Evolutionary conservation across 164 flowering plant species (phyloP).

Genomic region (grape (Vitis vinifera)): DNA sequence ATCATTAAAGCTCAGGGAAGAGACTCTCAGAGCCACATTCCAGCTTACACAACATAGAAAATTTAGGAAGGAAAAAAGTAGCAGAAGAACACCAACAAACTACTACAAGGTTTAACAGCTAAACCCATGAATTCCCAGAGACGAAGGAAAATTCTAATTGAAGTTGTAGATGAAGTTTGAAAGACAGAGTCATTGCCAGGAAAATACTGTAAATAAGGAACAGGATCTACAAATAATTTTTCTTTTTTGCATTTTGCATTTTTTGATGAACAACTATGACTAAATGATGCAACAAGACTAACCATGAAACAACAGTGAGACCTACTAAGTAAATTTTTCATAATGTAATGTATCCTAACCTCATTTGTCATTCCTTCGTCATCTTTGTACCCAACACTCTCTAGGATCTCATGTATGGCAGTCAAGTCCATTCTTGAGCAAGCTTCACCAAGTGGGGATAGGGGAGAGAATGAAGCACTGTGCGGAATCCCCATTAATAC

Average conservation of each 20-base stretch:
- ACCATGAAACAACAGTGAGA: background rate
- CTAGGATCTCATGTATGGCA: slow-evolving; percentile 56
- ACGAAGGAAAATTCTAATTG: too few species aligned
- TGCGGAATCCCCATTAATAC: slow-evolving; percentile 57
- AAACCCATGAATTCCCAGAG: too few species aligned
- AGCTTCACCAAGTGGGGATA: slow-evolving; percentile 59
- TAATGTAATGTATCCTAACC: slow-evolving; percentile 22
- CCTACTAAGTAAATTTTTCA: background rate
- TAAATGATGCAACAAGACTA: background rate
- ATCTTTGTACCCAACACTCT: slow-evolving; percentile 53
- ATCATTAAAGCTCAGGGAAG: background rate
- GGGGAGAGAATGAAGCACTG: slow-evolving; percentile 31
- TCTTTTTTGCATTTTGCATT: background rate
- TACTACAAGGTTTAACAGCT: too few species aligned
- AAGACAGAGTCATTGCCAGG: too few species aligned
- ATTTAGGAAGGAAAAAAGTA: background rate
- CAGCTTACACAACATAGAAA: background rate
- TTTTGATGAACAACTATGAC: background rate
- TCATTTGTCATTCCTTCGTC: slow-evolving; percentile 67
- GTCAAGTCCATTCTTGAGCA: slow-evolving; percentile 63
- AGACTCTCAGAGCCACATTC: background rate
- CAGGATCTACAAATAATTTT: too few species aligned
- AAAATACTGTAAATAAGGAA: too few species aligned
- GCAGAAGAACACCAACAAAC: background rate
- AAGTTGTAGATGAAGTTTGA: too few species aligned